Percentiles rank a stretch among this genome's conserved stretches.
Evolutionary conservation across 371 early-diverging fungal genomes (phyloP).

Genomic region (Lichtheimia corymbifera): DNA sequence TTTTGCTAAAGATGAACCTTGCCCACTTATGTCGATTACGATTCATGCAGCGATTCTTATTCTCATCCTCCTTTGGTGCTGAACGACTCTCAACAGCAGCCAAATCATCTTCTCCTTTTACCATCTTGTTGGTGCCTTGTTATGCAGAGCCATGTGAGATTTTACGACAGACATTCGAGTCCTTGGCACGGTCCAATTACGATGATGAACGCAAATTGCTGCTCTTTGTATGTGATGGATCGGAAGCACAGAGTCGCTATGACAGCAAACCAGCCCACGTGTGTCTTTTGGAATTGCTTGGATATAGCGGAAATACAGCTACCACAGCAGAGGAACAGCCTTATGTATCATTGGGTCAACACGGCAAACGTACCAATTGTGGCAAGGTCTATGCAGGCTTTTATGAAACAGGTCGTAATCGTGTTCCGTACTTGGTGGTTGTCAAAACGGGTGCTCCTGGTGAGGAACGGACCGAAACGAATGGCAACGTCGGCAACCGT

Average conservation of each 20-base stretch:
- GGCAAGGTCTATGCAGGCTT: conserved; percentile 50
- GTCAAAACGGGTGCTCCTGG: conserved; percentile 43
- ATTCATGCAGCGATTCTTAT: conserved; percentile 32
- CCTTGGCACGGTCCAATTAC: conserved; percentile 44
- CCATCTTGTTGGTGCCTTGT: conserved; percentile 48
- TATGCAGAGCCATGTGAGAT: conserved; percentile 41
- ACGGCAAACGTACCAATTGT: conserved; percentile 32
- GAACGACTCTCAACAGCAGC: conserved; percentile 17
- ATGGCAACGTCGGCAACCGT: conserved; percentile 36
- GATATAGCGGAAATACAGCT: conserved; percentile 27
- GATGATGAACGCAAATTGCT: conserved; percentile 51
- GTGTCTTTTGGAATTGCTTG: conserved; percentile 42
- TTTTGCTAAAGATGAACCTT: conserved; percentile 46
- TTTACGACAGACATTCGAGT: conserved; percentile 49
- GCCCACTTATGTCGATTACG: conserved; percentile 41
- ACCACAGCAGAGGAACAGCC: conserved; percentile 41
- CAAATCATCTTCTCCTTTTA: conserved; percentile 27
- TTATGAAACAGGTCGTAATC: conserved; percentile 49
- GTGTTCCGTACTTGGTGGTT: conserved; percentile 49
- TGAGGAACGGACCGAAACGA: conserved; percentile 14
- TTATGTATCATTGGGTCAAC: conserved; percentile 42
- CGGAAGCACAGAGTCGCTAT: conserved; percentile 17
- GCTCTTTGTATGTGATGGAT: conserved; percentile 55
- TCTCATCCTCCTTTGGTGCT: conserved; percentile 21
- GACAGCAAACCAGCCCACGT: conserved; percentile 34